A percentile compares a stretch with the other conserved stretches of the same genome.
Evolutionary conservation across 2,329 filamentous ascomycete species (phyloP).

Genomic region (Rutstroemia sp.): DNA sequence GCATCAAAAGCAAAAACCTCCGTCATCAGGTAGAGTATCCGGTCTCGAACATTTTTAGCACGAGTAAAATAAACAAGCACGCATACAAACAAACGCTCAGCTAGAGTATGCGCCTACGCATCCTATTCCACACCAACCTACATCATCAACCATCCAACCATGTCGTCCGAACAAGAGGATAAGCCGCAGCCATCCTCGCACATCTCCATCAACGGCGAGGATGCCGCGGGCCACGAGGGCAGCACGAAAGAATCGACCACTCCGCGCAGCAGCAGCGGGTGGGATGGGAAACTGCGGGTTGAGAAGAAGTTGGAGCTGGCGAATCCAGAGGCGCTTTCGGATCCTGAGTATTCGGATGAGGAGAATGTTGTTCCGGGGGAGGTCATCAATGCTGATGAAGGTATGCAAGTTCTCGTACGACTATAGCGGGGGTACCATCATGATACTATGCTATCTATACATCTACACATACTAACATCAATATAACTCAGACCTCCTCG

Average conservation of each 20-base stretch:
- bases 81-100: too few relatives aligned
- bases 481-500: conserved; percentile 49
- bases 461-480: conserved; percentile 6
- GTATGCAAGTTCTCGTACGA: conserved; percentile 34
- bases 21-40: background rate
- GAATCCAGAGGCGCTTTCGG: conserved; percentile 76
- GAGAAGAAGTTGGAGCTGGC: conserved; percentile 55
- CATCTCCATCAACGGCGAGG: conserved; percentile 21
- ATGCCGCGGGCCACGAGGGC: conserved; percentile 22
- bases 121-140: background rate
- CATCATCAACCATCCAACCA: background rate
- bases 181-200: conserved; percentile 18
- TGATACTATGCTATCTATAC: too few relatives aligned
- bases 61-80: background rate
- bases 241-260: conserved; percentile 16
- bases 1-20: background rate
- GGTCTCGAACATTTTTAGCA: background rate
- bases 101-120: background rate
- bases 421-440: conserved; percentile 4
- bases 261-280: conserved; percentile 56
- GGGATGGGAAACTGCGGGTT: conserved; percentile 77
- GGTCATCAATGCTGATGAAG: conserved; percentile 74
- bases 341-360: conserved; percentile 77
- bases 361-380: conserved; percentile 63
- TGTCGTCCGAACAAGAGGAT: conserved; percentile 17